Evolutionary conservation across 345 rosid genomes (phyloP), one percentile per base, ranked within the genome.

Genomic region (Dovyalis caffra): DNA sequence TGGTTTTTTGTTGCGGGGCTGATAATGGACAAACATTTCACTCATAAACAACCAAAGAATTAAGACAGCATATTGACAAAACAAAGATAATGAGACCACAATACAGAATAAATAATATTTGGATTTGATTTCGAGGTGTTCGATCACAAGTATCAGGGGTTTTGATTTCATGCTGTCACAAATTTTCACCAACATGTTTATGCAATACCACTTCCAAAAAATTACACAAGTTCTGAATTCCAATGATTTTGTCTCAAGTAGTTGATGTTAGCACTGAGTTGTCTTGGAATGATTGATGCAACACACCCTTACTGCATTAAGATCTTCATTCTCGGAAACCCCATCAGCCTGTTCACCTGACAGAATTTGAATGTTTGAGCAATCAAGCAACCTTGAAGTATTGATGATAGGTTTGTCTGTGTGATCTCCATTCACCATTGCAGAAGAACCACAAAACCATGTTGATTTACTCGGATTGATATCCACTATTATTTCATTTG

Each of bases 401-500:
- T 69, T 18, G 11, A 21, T 20, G 53, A 21, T 14, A 9, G 38
- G 29, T 56, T 56, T 40, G 12, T 67, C 70, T 43, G 40, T 34
- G 5, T 21, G 38, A 47, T 57, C 33, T 7, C 15, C 43, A 11
- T 74, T 67, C 56, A 23, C 49, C 3, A 21, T 18, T 38, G 21
- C 56, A 58, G 71, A 35, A 26, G 77, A 15, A 51, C 16, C 38
- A 28, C 58, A n/a, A 43, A 12, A 29, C 21, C 53, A 6, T 18
- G 56, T 25, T 40, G 20, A 67, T 25, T 67, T 43, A n/a, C 49
- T 14, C 21, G 51, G 31, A 35, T 74, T n/a, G 3, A 34, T 43
- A 62, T 21, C 33, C 29, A 61, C 68, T 62, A 15, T 76, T 23
- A 64, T 28, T 60, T 62, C 78, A 23, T 23, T 35, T 6, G 33